Conservation (phyloP, 75 land plant genomes). For the Sequoia sempervirens region DNA sequence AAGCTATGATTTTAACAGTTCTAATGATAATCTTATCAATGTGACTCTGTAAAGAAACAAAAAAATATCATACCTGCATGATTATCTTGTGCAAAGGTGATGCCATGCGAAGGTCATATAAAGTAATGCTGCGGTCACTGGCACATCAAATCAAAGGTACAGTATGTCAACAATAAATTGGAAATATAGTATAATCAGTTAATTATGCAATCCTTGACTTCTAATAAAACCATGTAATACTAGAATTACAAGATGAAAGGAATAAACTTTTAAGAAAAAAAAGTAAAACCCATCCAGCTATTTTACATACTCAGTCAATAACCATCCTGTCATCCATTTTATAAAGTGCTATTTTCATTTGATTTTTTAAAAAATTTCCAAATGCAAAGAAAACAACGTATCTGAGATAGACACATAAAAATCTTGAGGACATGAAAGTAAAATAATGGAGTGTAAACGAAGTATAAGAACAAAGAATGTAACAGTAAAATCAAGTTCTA, state of each 20-base stretch:
- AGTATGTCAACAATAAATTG: not conserved
- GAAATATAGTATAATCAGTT: not conserved
- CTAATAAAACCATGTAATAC: not conserved
- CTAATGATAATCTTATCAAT: not conserved
- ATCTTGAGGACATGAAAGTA: not conserved
- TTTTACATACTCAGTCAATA: not conserved
- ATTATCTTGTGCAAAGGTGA: slow-evolving; percentile 75
- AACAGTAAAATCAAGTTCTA: not conserved
- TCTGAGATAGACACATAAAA: not conserved
- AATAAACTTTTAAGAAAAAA: not conserved
- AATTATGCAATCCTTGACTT: not conserved
- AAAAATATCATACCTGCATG: slow-evolving; percentile 58
- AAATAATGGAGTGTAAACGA: not conserved
- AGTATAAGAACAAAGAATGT: not conserved
- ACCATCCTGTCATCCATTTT: not conserved
- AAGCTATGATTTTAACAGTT: not conserved
- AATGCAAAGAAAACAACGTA: not conserved
- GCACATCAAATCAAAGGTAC: slow-evolving; percentile 5
- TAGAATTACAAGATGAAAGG: not conserved
- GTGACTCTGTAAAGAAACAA: not conserved
- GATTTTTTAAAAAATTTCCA: not conserved
- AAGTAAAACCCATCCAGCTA: not conserved
- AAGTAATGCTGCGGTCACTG: slow-evolving; percentile 85
- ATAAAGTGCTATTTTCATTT: not conserved
- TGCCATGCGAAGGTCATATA: slow-evolving; percentile 90